Conservation (phyloP, 2,329 filamentous ascomycete species). For the Claviceps quebecensis region DNA sequence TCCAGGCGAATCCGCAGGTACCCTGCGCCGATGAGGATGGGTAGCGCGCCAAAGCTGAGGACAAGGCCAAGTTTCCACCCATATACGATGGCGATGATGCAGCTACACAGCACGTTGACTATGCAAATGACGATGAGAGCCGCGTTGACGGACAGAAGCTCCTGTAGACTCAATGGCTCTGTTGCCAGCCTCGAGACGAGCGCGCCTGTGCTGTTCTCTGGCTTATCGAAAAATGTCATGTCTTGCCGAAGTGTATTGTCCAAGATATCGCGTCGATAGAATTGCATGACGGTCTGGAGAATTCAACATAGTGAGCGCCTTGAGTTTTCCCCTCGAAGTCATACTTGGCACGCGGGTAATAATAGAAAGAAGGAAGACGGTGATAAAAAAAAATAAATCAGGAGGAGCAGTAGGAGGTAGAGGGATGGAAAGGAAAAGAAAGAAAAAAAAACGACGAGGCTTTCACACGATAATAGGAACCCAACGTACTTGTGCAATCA, state of each 20-base stretch:
- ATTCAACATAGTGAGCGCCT: neutral
- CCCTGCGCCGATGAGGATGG: conserved; percentile 29
- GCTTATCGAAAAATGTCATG: conserved; percentile 31
- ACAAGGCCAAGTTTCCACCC: conserved; percentile 39
- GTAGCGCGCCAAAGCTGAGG: conserved; percentile 29
- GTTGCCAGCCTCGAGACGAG: conserved; percentile 23
- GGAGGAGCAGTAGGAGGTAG: neutral
- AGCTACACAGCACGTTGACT: conserved; percentile 30
- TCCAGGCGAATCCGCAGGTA: conserved; percentile 35
- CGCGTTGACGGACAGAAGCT: conserved; percentile 35
- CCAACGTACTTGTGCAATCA: conserved; percentile 18
- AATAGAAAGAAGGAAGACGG: too few species aligned
- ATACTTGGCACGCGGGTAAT: too few species aligned
- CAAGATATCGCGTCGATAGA: conserved; percentile 28
- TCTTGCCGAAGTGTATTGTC: conserved; percentile 40
- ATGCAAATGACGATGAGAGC: conserved; percentile 31
- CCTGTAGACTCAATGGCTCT: conserved; percentile 33
- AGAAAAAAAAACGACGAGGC: too few species aligned
- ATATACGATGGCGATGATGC: conserved; percentile 29
- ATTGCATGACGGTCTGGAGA: conserved; percentile 16
- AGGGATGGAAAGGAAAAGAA: too few species aligned
- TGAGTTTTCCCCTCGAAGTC: neutral
- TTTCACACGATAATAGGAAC: too few species aligned
- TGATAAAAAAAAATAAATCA: too few species aligned
- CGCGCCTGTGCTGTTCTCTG: conserved; percentile 23